Evolutionary conservation across 140 eudicot species (phyloP), one percentile per base, ranked within the genome.

Genomic region (Oenanthe javanica): DNA sequence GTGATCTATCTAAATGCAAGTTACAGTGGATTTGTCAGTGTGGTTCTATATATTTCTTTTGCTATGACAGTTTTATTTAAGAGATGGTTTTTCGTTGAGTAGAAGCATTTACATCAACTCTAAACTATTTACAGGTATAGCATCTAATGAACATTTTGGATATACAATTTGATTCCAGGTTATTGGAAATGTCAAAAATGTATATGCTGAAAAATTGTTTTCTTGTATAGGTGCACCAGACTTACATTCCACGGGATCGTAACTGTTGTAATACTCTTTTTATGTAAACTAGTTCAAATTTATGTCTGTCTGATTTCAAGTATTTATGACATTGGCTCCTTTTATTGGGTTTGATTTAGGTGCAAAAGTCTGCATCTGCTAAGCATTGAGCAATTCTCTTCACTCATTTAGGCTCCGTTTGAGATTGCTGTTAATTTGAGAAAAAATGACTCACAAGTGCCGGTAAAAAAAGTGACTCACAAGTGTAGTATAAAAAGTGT

Each of bases 141-240:
- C 67, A 59, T 59, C 67, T 59, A 31, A 59, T 21, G 67, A 59
- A 59, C 67, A 59, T 59, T 59, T 21, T 59, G 10, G 13, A 59
- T 59, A 59, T 59, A 59, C 67, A 59, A 59, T 59, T 59, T 59
- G 67, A 59, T 72, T 72, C 76, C 76, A 72, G 76, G 46, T 40
- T 2, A 71, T 6, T 14, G 23, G 52, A 9, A 21, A 6, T 38
- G 75, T 67, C 47, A 5, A 18, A 70, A 31, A 13, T 36, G 21
- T 36, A 27, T 31, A 13, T 27, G 47, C n/a, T 27, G 10, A 51
- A 40, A 5, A 40, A 5, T 54, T 19, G 66, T 57, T 57, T 27
- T 67, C 21, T 15, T 59, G 67, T 59, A 59, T 21, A 59, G 67
- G 31, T 59, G 67, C 31, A 59, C 67, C 31, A 5, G n/a, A 16